Percentiles rank a stretch among this genome's conserved stretches.
These are phyloP conservation scores for Aspergillus novoparasiticus DNA, from an alignment of 2,329 filamentous ascomycete species.

Conservation along the genomic window DNA sequence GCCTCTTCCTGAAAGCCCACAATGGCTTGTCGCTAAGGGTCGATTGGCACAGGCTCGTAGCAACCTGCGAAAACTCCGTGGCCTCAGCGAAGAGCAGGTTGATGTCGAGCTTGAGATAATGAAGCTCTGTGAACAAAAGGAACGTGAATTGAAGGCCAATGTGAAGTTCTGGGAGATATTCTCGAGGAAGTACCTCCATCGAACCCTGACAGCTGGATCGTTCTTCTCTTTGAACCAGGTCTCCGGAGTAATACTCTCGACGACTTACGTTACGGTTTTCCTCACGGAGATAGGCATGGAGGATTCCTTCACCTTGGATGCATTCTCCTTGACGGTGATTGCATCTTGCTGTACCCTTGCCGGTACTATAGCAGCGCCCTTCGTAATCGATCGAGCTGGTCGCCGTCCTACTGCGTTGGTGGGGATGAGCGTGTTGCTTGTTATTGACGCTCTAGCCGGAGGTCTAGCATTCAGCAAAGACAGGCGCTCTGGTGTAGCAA, in stretches of 20 bases:
- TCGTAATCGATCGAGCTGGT: constrained; percentile 38
- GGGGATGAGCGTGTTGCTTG: constrained; percentile 37
- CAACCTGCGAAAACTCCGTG: constrained; percentile 36
- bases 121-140: constrained; percentile 28
- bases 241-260: constrained; percentile 40
- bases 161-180: constrained; percentile 42
- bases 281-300: constrained; percentile 36
- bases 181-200: constrained; percentile 34
- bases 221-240: constrained; percentile 42
- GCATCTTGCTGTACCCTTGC: constrained; percentile 39
- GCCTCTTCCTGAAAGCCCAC: constrained; percentile 37
- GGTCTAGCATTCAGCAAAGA: constrained; percentile 34
- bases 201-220: constrained; percentile 39
- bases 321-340: constrained; percentile 39
- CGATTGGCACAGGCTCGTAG: constrained; percentile 30
- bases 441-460: constrained; percentile 38
- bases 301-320: constrained; percentile 19
- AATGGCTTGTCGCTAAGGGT: constrained; percentile 36
- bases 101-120: constrained; percentile 37
- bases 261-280: constrained; percentile 43
- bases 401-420: constrained; percentile 39
- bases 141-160: constrained; percentile 25
- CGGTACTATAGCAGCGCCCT: constrained; percentile 38
- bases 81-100: constrained; percentile 32
- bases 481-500: constrained; percentile 26